These are phyloP conservation scores for Larix kaempferi DNA, from an alignment of 75 land plant genomes.

Conservation along the genomic window DNA sequence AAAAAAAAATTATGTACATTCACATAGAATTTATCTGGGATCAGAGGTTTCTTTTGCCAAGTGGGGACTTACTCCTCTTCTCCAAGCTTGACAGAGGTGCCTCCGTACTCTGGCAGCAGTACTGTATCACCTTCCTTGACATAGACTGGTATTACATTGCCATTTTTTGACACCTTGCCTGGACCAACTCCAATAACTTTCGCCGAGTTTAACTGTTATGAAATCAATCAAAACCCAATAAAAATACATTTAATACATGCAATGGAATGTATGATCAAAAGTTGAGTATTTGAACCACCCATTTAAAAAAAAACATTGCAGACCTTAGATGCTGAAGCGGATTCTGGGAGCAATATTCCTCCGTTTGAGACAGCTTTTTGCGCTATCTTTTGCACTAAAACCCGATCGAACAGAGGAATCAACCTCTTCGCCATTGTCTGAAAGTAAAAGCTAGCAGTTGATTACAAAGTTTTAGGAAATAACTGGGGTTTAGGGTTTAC, in stretches of 20 bases:
- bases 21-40: too few species aligned
- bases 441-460: neutral
- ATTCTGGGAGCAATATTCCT: conserved; percentile 78
- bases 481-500: too few species aligned
- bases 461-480: too few species aligned
- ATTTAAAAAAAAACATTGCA: too few species aligned
- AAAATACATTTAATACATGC: too few species aligned
- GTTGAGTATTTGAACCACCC: too few species aligned
- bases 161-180: neutral
- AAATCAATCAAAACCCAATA: neutral
- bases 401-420: conserved; percentile 69
- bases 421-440: conserved; percentile 62
- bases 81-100: conserved; percentile 13
- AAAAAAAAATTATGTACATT: too few species aligned
- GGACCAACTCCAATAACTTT: conserved; percentile 4
- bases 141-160: neutral
- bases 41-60: too few species aligned
- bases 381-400: conserved; percentile 78
- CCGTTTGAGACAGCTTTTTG: conserved; percentile 57
- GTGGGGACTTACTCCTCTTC: conserved; percentile 12
- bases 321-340: neutral
- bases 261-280: too few species aligned
- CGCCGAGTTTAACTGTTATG: neutral
- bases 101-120: conserved; percentile 16
- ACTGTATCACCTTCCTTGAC: conserved; percentile 14